Percentiles rank a stretch among this genome's conserved stretches.
Evolutionary conservation across 2,329 filamentous ascomycete genomes (phyloP).

Genomic region (Colletotrichum godetiae): DNA sequence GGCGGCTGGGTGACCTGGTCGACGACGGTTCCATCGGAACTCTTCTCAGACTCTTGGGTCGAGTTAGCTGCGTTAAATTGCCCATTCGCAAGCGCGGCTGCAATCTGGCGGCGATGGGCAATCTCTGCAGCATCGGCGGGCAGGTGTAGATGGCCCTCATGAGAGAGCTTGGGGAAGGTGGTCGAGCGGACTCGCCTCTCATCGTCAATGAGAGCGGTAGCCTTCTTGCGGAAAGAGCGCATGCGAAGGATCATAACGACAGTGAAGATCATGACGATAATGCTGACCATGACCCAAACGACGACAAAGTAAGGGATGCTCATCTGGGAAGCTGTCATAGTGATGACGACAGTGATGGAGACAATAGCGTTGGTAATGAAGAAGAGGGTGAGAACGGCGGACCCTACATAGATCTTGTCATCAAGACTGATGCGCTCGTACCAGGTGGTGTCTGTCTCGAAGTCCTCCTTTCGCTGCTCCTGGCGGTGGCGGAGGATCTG

Average conservation of each 20-base stretch:
- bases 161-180: not conserved
- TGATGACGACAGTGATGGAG: constrained; percentile 1
- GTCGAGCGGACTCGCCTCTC: constrained; percentile 3
- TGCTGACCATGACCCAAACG: constrained; percentile 20
- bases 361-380: constrained; percentile 1
- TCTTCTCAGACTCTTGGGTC: not conserved
- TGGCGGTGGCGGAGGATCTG: not conserved
- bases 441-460: constrained; percentile 13
- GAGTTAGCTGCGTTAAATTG: not conserved
- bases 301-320: not conserved
- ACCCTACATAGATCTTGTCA: constrained; percentile 9
- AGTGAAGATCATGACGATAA: constrained; percentile 10
- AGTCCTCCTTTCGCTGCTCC: not conserved
- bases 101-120: constrained; percentile 11
- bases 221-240: constrained; percentile 12
- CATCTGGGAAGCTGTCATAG: not conserved
- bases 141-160: not conserved
- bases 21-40: not conserved
- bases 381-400: constrained; percentile 1
- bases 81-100: not conserved
- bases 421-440: constrained; percentile 21
- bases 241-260: not conserved
- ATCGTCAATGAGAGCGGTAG: constrained; percentile 6
- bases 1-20: not conserved
- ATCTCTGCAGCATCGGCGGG: constrained; percentile 23